Conservation (phyloP, 164 flowering plant species). For the Amborella trichopoda region DNA sequence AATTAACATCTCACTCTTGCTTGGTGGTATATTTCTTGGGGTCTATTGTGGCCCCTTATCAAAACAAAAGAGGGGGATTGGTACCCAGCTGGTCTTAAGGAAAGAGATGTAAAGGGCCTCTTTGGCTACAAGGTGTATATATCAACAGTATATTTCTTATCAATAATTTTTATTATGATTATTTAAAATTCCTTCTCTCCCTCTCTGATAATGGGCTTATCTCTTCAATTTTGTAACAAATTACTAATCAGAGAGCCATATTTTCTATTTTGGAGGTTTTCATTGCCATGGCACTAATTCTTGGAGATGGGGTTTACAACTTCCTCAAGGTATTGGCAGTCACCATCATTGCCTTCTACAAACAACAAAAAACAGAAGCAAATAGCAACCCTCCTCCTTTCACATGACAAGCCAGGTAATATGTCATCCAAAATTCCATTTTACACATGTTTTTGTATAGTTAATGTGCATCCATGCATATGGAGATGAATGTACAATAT, state of each 20-base stretch:
- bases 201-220: slow-evolving; percentile 22
- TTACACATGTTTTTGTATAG: too few species aligned
- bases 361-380: slow-evolving; percentile 19
- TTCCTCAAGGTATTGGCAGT: slow-evolving; percentile 7
- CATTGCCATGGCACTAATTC: slow-evolving; percentile 19
- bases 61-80: slow-evolving; percentile 30
- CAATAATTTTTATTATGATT: neutral
- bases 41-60: slow-evolving; percentile 32
- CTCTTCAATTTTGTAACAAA: slow-evolving; percentile 25
- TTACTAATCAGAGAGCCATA: too few species aligned
- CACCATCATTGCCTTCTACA: slow-evolving; percentile 1
- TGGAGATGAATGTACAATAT: too few species aligned
- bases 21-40: slow-evolving; percentile 33
- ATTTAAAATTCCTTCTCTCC: slow-evolving; percentile 22
- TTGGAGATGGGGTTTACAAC: slow-evolving; percentile 27
- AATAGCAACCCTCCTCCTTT: too few species aligned
- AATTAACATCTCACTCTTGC: slow-evolving; percentile 27
- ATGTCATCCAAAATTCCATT: too few species aligned
- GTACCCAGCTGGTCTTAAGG: slow-evolving; percentile 14
- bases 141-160: neutral
- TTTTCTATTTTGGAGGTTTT: slow-evolving; percentile 21
- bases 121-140: slow-evolving; percentile 54
- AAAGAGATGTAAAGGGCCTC: slow-evolving; percentile 25
- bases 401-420: slow-evolving; percentile 30
- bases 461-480: too few species aligned